Base-by-base conservation (phyloP, 495 filamentous ascomycete genomes). In the Aspergillus homomorphus region DNA sequence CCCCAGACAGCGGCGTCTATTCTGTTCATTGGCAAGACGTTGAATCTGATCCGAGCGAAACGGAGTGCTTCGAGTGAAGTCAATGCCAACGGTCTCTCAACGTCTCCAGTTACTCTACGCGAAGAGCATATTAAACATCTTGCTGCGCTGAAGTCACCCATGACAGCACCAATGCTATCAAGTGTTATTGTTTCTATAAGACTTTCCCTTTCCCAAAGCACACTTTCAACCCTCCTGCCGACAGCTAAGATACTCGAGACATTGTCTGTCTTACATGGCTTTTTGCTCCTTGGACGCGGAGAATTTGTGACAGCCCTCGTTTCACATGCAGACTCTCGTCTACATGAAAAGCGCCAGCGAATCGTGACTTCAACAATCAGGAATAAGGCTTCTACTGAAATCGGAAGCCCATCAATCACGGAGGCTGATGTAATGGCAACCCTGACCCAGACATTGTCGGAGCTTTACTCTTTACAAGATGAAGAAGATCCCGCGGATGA, bases 251-350 rank as follows among this genome's bases (percentile, higher is more conserved):
- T 96, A 20, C 72, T 92, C 3, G 87, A 95, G 58, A 82, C 88
- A 42, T 78, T 98, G 10, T 78, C 83, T 45, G 75, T 96, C 21
- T 82, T 96, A 0, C 83, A 91, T 54, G 85, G 93, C 51, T 97
- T 96, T 69, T 89, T 96, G 63, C 80, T 98, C 10, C 83, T 98
- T 10, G 84, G 89, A 10, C 82, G 89, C 18, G 93, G 94, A 10
- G 94, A 97, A 67, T 98, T 98, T 70, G 91, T 90, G 7, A 83
- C 93, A 60, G 85, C 89, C 10, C 76, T 98, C 19, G 89, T 94
- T 1, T 81, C 86, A 30, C 89, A 96, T 75, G 91, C 92, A 9
- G 89, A 96, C 61, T 81, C 88, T 38, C 85, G 84, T 58, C 81
- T 96, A 21, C 68, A 75, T n/a, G 76, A 76, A 50, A 74, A 80